Evolutionary conservation across 1,284 basidiomycete species (phyloP).

Genomic region (Inonotus hispidus): DNA sequence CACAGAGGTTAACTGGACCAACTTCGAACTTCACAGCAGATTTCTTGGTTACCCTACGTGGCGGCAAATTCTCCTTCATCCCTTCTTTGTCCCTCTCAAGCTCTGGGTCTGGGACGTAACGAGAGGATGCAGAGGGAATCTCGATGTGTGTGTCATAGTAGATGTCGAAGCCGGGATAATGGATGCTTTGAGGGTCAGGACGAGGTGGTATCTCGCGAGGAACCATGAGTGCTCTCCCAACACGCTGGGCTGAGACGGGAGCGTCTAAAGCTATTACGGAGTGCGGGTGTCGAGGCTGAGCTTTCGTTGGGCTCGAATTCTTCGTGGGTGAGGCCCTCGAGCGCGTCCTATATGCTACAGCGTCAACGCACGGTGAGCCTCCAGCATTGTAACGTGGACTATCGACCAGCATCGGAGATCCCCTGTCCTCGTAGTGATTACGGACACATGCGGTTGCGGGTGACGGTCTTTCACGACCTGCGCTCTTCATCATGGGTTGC

Average conservation of each 20-base stretch:
- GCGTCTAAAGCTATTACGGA: conserved; percentile 21
- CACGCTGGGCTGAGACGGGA: conserved; percentile 17
- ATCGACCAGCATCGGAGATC: conserved; percentile 19
- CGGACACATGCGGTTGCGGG: not conserved
- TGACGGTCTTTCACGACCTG: not conserved
- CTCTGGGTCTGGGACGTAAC: conserved; percentile 2
- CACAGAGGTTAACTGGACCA: not conserved
- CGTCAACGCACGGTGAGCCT: not conserved
- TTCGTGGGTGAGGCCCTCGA: not conserved
- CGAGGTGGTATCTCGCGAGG: conserved; percentile 41
- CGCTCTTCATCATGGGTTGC: conserved; percentile 31
- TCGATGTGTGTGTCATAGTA: conserved; percentile 45
- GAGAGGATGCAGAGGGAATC: conserved; percentile 20
- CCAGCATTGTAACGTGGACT: not conserved
- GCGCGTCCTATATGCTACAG: not conserved
- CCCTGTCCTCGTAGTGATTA: not conserved
- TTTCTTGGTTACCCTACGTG: conserved; percentile 38
- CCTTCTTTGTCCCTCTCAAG: conserved; percentile 19
- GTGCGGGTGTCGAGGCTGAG: conserved; percentile 17
- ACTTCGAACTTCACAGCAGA: conserved; percentile 23
- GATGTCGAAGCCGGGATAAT: conserved; percentile 70
- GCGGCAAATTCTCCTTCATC: conserved; percentile 52
- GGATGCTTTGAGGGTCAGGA: conserved; percentile 51
- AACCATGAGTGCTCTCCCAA: conserved; percentile 26
- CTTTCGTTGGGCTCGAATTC: not conserved